Percentiles rank a stretch among this genome's conserved stretches.
These are phyloP conservation scores for Manihot esculenta DNA, from an alignment of 441 rosid species.

Conservation along the genomic window DNA sequence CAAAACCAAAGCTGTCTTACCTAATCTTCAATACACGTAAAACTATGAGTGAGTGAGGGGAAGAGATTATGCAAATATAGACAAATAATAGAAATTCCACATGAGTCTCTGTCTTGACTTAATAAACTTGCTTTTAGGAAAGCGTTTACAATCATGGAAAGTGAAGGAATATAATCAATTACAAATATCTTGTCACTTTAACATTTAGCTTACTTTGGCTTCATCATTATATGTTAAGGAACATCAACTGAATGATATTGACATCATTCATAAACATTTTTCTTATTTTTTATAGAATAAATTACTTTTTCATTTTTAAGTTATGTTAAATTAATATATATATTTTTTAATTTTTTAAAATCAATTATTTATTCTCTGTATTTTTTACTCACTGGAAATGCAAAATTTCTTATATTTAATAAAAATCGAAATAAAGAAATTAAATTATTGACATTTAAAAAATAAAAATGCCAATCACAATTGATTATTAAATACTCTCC, in stretches of 20 bases:
- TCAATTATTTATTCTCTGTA: no score
- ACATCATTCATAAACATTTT: not conserved
- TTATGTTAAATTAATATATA: no score
- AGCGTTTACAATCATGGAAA: conserved; percentile 29
- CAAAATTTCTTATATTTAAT: no score
- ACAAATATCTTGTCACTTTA: conserved; percentile 21
- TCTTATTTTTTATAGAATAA: not conserved
- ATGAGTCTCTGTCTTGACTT: conserved; percentile 28
- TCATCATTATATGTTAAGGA: not conserved
- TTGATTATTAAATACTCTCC: no score
- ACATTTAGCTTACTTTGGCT: not conserved
- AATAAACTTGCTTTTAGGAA: conserved; percentile 25
- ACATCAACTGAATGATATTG: conserved; percentile 1
- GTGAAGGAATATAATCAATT: conserved; percentile 32
- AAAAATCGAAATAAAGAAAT: no score
- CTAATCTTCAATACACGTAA: conserved; percentile 6
- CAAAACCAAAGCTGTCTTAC: conserved; percentile 20
- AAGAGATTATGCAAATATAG: conserved; percentile 2
- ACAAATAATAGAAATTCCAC: conserved; percentile 1
- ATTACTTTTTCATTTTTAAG: no score
- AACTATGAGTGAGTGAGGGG: no score
- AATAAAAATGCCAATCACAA: no score
- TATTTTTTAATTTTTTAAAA: no score
- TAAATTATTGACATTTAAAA: no score
- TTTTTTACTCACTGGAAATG: no score